Evolutionary conservation across 2,329 filamentous ascomycete genomes (phyloP).

Genomic region (Aspergillus persii): DNA sequence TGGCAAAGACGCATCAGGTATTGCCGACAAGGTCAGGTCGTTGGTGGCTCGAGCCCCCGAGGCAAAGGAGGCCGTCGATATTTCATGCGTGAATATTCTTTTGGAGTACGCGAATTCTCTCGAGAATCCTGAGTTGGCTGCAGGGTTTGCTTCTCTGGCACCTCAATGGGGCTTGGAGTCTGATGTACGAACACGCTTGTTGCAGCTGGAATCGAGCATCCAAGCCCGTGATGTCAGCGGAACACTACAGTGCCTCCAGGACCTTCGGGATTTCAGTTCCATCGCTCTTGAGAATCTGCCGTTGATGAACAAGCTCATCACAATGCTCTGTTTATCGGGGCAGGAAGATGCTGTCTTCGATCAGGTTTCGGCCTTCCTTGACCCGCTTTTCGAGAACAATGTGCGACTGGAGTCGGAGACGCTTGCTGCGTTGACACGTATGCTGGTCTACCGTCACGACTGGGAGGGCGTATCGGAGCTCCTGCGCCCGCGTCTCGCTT

Average conservation of each 20-base stretch:
- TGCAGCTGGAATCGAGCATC: constrained; percentile 76
- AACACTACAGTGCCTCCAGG: constrained; percentile 54
- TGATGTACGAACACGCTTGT: constrained; percentile 67
- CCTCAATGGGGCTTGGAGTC: constrained; percentile 63
- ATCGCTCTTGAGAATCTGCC: constrained; percentile 59
- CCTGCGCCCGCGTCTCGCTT: constrained; percentile 63
- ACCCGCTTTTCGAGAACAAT: constrained; percentile 68
- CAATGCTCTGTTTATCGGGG: constrained; percentile 59
- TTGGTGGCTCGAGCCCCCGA: constrained; percentile 54
- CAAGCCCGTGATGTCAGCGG: constrained; percentile 69
- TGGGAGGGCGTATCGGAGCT: constrained; percentile 77
- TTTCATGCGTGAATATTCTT: constrained; percentile 72
- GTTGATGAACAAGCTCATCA: constrained; percentile 69
- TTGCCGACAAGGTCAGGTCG: constrained; percentile 69
- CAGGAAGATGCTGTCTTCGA: constrained; percentile 62
- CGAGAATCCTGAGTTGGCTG: constrained; percentile 68
- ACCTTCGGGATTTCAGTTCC: constrained; percentile 50
- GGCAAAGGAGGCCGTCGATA: constrained; percentile 56
- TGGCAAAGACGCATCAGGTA: constrained; percentile 68
- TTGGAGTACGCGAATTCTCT: constrained; percentile 70
- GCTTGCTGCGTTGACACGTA: constrained; percentile 67
- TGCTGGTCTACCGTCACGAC: constrained; percentile 74
- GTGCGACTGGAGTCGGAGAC: constrained; percentile 71
- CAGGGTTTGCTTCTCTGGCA: constrained; percentile 69
- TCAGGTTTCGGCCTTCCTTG: constrained; percentile 69